Conservation (phyloP, 1,284 basidiomycete species). For the Xerocomus amazonicus region DNA sequence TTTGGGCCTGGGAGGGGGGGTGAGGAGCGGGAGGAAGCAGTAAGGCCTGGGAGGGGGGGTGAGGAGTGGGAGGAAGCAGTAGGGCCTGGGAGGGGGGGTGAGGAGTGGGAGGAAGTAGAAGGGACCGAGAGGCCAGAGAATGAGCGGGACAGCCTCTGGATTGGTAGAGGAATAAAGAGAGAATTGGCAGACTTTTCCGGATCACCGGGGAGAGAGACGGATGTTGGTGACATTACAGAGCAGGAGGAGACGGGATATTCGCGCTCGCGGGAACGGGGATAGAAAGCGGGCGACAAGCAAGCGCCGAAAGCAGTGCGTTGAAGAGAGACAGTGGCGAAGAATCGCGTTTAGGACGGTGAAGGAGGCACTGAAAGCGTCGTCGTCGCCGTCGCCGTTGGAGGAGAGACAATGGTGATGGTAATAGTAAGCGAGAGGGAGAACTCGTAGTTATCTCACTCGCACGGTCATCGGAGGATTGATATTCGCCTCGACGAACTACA, state of each 20-base stretch:
- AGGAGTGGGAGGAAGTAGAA: too few relatives aligned
- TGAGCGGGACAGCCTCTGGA: slow-evolving; percentile 28
- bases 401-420: background rate
- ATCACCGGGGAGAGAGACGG: slow-evolving; percentile 21
- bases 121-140: slow-evolving; percentile 2
- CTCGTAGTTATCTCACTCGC: background rate
- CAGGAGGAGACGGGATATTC: background rate
- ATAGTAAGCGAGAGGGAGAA: background rate
- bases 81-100: too few relatives aligned
- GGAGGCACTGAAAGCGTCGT: background rate
- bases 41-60: background rate
- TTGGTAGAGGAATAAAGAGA: slow-evolving; percentile 27
- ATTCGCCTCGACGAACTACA: too few relatives aligned
- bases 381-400: background rate
- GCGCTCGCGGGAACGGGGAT: background rate
- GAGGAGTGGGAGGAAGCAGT: too few relatives aligned
- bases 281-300: background rate
- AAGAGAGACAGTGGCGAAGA: too few relatives aligned
- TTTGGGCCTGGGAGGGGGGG: slow-evolving; percentile 23
- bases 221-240: slow-evolving; percentile 16
- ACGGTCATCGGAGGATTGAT: background rate
- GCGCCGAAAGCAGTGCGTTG: background rate
- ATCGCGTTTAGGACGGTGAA: too few relatives aligned
- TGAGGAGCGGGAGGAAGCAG: background rate
- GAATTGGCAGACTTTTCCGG: slow-evolving; percentile 17